A percentile compares a stretch with the other conserved stretches of the same genome.
Conservation (phyloP, 768 basidiomycete species). For the Calocybe indica region DNA sequence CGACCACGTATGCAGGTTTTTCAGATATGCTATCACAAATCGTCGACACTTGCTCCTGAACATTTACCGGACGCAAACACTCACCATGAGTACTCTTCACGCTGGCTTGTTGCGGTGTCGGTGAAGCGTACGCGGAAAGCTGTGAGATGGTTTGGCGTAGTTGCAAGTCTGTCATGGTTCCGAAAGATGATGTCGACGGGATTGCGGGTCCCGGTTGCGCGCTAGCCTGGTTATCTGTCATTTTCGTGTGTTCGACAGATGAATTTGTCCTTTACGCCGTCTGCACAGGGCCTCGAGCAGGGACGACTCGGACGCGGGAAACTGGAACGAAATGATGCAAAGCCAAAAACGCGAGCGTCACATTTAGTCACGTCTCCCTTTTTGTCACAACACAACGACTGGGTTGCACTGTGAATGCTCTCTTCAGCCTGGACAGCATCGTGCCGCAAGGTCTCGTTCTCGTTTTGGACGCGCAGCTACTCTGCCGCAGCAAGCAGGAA, state of each 20-base stretch:
- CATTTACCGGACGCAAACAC: not conserved
- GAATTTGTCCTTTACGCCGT: not conserved
- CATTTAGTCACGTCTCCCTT: not conserved
- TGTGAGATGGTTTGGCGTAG: conserved; percentile 59
- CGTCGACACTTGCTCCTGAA: conserved; percentile 7
- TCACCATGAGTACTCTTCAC: conserved; percentile 22
- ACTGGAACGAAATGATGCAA: not conserved
- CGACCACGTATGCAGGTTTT: conserved; percentile 70
- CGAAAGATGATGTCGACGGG: conserved; percentile 21
- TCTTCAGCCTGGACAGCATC: not conserved
- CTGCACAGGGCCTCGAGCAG: not conserved
- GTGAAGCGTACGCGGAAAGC: conserved; percentile 37
- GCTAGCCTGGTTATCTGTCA: conserved; percentile 21
- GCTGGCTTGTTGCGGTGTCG: conserved; percentile 28
- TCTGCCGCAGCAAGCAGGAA: conserved; percentile 11
- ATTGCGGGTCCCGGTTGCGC: conserved; percentile 13
- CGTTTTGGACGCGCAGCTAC: not conserved
- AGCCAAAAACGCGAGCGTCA: conserved; percentile 5
- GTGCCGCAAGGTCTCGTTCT: conserved; percentile 1
- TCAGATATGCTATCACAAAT: conserved; percentile 44
- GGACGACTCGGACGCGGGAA: not conserved
- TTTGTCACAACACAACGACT: not conserved
- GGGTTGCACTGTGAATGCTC: not conserved
- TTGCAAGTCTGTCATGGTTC: conserved; percentile 55
- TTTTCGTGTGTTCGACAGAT: conserved; percentile 2